Evolutionary conservation across 2,329 filamentous ascomycete genomes (phyloP).

Genomic region (Penicillium sp.): DNA sequence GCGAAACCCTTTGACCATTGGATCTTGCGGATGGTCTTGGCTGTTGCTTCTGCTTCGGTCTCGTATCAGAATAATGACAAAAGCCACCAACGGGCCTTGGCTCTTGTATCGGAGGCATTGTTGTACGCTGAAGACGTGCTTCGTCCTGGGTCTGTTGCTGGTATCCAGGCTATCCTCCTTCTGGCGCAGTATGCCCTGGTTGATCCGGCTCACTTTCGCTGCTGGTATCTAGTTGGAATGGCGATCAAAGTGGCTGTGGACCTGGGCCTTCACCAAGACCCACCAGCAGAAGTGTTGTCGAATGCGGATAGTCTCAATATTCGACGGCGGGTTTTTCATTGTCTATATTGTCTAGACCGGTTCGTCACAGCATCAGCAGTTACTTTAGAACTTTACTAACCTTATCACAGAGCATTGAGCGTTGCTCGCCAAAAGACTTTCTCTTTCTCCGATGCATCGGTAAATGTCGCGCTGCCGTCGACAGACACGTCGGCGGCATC

Average conservation of each 20-base stretch:
- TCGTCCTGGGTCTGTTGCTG: constrained; percentile 73
- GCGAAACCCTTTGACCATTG: constrained; percentile 68
- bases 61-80: constrained; percentile 62
- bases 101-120: constrained; percentile 61
- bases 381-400: too few relatives aligned
- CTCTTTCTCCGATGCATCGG: constrained; percentile 86
- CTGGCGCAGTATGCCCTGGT: constrained; percentile 85
- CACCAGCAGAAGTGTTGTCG: constrained; percentile 61
- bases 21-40: constrained; percentile 83
- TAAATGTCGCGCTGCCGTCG: constrained; percentile 70
- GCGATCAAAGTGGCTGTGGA: constrained; percentile 83
- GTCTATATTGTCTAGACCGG: constrained; percentile 84
- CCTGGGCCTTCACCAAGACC: constrained; percentile 87
- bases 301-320: constrained; percentile 67
- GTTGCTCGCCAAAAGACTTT: constrained; percentile 83
- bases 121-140: constrained; percentile 75
- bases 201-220: constrained; percentile 85
- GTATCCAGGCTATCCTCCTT: constrained; percentile 80
- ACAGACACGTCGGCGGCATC: constrained; percentile 44
- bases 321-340: constrained; percentile 80
- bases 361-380: constrained; percentile 42
- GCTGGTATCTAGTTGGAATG: constrained; percentile 88
- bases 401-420: constrained; percentile 63
- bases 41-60: constrained; percentile 68
- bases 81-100: constrained; percentile 55